phyloP scores from a whole-genome alignment of 2,329 filamentous ascomycete species.

The Exophiala phaeomuriformis region DNA sequence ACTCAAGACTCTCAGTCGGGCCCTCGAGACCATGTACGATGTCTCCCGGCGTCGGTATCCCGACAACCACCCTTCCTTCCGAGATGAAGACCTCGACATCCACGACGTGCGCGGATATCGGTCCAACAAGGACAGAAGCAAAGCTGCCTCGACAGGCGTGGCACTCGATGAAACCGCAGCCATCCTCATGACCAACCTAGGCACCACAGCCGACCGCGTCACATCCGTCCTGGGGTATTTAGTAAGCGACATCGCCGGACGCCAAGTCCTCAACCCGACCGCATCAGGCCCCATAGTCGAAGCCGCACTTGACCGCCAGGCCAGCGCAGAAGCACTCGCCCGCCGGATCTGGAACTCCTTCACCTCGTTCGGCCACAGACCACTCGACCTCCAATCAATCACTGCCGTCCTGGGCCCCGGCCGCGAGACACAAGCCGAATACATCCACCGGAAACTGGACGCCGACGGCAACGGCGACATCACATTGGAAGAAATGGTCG shows the following conservation, averaged over 20 bases:
- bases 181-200: slow-evolving; percentile 14
- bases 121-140: neutral
- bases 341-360: slow-evolving; percentile 33
- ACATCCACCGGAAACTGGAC: slow-evolving; percentile 31
- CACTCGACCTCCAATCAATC: slow-evolving; percentile 28
- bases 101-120: slow-evolving; percentile 15
- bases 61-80: slow-evolving; percentile 10
- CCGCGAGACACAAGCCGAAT: slow-evolving; percentile 26
- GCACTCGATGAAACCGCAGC: slow-evolving; percentile 8
- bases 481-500: slow-evolving; percentile 33
- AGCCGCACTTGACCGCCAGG: slow-evolving; percentile 28
- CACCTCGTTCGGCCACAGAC: slow-evolving; percentile 21
- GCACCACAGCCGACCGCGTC: slow-evolving; percentile 11
- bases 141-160: neutral
- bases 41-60: slow-evolving; percentile 11
- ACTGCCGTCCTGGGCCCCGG: slow-evolving; percentile 28
- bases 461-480: slow-evolving; percentile 33
- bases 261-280: slow-evolving; percentile 17
- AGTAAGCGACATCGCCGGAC: slow-evolving; percentile 15
- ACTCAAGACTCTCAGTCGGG: slow-evolving; percentile 13
- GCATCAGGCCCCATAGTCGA: slow-evolving; percentile 29
- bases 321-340: slow-evolving; percentile 31
- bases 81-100: slow-evolving; percentile 17
- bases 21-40: slow-evolving; percentile 19
- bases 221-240: slow-evolving; percentile 13